These are phyloP conservation scores for Helicostylum pulchrum DNA, from an alignment of 192 early-diverging fungal genomes.

Conservation along the genomic window DNA sequence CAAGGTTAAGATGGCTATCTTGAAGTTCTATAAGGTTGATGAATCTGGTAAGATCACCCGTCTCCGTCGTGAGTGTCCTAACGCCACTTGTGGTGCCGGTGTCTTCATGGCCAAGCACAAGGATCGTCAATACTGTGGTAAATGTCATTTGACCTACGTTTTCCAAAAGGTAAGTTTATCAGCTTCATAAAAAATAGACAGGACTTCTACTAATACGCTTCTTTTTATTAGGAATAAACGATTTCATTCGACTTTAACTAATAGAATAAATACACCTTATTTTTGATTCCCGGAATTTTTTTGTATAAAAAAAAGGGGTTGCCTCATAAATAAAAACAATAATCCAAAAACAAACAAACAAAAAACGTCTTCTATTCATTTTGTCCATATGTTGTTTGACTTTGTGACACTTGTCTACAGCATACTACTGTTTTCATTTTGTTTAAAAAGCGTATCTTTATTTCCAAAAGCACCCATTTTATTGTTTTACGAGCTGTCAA, in stretches of 20 bases:
- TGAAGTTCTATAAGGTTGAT: slow-evolving; percentile 99
- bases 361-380: too few relatives aligned
- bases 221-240: background rate
- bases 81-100: slow-evolving; percentile 94
- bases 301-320: too few relatives aligned
- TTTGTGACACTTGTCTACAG: too few relatives aligned
- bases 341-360: background rate
- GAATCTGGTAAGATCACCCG: slow-evolving; percentile 95
- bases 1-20: slow-evolving; percentile 98
- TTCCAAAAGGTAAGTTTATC: slow-evolving; percentile 71
- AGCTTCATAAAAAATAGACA: background rate
- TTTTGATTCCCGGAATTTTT: too few relatives aligned
- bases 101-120: slow-evolving; percentile 98
- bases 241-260: too few relatives aligned
- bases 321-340: too few relatives aligned
- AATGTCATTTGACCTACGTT: slow-evolving; percentile 94
- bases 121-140: slow-evolving; percentile 98
- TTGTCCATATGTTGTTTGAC: too few relatives aligned
- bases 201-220: background rate
- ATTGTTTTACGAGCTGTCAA: too few relatives aligned
- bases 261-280: too few relatives aligned
- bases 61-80: slow-evolving; percentile 98
- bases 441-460: too few relatives aligned
- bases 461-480: too few relatives aligned
- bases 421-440: too few relatives aligned